Evolutionary conservation across 176 grass and related monocot genomes (phyloP), one percentile per base, ranked within the genome.

Genomic region (Luzula sylvatica): DNA sequence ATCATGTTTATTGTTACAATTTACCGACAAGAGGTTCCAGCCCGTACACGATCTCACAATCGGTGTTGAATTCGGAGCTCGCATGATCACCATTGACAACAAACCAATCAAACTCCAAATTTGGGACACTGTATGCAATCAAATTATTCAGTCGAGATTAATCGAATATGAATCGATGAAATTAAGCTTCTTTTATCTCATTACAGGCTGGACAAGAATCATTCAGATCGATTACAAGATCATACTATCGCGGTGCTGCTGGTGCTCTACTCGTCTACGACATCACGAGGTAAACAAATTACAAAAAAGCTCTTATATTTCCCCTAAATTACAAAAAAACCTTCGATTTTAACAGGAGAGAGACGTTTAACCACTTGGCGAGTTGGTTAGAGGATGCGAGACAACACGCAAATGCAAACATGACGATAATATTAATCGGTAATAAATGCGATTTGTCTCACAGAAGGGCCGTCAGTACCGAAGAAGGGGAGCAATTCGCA

Each of bases 401-500:
- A 46, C 46, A 84, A 13, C 58, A 55, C 47, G 75, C 75, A 3
- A 84, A 84, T 65, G 71, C 70, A 30, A 71, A 84, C 30, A 74
- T 78, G 69, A 84, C 81, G 12, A 84, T 84, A 11, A 78, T 75
- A 69, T 69, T 84, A 11, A 78, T 84, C 20, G 81, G 75, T 2
- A 84, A 84, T 25, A 84, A 84, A 50, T 66, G 61, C 26, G 81
- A 84, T 53, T 42, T 84, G 20, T 5, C 58, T 6, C 75, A 78
- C 12, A 65, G 65, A 28, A 58, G 81, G 38, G 81, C 70, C 8
- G 75, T 84, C 22, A 75, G 75, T 65, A 62, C 58, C 1, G 70
- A 84, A 39, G 81, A 84, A 64, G 81, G 81, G 3, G 75, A 84
- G 53, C 75, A 78, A 27, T 84, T 84, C 26, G 81, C 81, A 15